Evolutionary conservation across 805 yeast species (phyloP).

Genomic region (Ogataea haglerorum): DNA sequence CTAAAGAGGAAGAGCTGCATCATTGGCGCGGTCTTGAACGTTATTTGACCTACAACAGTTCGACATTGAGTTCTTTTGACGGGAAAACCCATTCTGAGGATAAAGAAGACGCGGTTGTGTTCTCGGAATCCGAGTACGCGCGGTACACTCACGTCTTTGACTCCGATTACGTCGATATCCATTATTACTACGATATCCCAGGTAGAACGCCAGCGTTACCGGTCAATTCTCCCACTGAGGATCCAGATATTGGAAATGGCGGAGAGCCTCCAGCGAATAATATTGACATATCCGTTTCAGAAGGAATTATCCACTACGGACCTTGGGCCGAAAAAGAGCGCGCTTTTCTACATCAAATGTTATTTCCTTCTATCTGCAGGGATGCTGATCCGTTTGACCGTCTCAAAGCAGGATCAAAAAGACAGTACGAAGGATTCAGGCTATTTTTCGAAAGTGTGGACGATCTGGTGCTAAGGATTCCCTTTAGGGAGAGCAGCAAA

Average conservation of each 20-base stretch:
- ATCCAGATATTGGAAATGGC: conserved; percentile 56
- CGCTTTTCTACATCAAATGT: conserved; percentile 53
- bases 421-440: conserved; percentile 58
- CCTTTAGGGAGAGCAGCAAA: conserved; percentile 81
- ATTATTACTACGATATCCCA: conserved; percentile 68
- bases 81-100: conserved; percentile 1
- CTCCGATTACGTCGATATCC: conserved; percentile 50
- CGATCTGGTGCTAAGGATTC: conserved; percentile 67
- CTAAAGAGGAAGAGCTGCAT: conserved; percentile 20
- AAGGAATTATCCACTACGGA: conserved; percentile 76
- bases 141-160: conserved; percentile 68
- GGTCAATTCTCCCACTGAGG: conserved; percentile 26
- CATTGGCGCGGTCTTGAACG: conserved; percentile 79
- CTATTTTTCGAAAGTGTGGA: conserved; percentile 57
- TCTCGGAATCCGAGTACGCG: conserved; percentile 70
- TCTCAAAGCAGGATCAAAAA: conserved; percentile 44
- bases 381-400: conserved; percentile 43
- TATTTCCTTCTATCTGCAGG: conserved; percentile 65
- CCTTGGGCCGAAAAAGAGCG: conserved; percentile 96
- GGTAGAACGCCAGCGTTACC: conserved; percentile 46
- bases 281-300: conserved; percentile 52
- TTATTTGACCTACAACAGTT: conserved; percentile 44
- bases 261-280: conserved; percentile 62
- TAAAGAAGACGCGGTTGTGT: conserved; percentile 27
- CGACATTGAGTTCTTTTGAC: conserved; percentile 24